Percentiles rank a stretch among this genome's conserved stretches.
Evolutionary conservation across 192 early-diverging fungal species (phyloP).

Genomic region (Umbelopsis sp.): DNA sequence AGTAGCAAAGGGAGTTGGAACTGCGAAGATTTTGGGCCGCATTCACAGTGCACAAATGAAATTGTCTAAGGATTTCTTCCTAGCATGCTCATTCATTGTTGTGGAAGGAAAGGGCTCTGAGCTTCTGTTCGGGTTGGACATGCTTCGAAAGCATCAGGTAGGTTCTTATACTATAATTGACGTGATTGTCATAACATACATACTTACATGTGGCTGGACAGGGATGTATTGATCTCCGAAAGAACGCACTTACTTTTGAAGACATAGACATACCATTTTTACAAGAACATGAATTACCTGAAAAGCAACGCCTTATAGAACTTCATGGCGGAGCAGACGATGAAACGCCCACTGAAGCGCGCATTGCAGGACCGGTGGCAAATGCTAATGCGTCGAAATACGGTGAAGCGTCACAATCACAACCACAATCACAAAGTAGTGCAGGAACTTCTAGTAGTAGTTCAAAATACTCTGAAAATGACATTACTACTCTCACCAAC

Average conservation of each 20-base stretch:
- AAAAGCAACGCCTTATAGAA: constrained; percentile 49
- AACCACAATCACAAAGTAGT: background rate
- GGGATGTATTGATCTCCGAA: constrained; percentile 89
- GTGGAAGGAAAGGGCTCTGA: constrained; percentile 93
- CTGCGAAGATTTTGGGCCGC: constrained; percentile 95
- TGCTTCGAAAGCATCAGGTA: constrained; percentile 81
- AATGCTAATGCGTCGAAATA: constrained; percentile 29
- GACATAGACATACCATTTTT: constrained; percentile 83
- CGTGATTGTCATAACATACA: background rate
- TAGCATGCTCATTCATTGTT: constrained; percentile 90
- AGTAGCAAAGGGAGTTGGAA: constrained; percentile 91
- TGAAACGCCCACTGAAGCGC: constrained; percentile 44
- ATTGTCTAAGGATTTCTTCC: constrained; percentile 70
- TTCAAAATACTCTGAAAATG: constrained; percentile 58
- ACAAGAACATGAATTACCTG: constrained; percentile 90
- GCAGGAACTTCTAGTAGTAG: background rate
- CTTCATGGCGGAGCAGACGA: constrained; percentile 44
- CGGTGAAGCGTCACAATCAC: constrained; percentile 23
- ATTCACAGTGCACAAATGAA: constrained; percentile 89
- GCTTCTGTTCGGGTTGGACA: constrained; percentile 93
- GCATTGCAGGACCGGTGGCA: constrained; percentile 34
- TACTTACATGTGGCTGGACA: constrained; percentile 20
- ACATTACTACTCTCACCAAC: constrained; percentile 72
- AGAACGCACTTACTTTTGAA: constrained; percentile 81
- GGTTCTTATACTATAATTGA: background rate